phyloP scores from a whole-genome alignment of 805 yeast species.

The Metschnikowia sp. region DNA sequence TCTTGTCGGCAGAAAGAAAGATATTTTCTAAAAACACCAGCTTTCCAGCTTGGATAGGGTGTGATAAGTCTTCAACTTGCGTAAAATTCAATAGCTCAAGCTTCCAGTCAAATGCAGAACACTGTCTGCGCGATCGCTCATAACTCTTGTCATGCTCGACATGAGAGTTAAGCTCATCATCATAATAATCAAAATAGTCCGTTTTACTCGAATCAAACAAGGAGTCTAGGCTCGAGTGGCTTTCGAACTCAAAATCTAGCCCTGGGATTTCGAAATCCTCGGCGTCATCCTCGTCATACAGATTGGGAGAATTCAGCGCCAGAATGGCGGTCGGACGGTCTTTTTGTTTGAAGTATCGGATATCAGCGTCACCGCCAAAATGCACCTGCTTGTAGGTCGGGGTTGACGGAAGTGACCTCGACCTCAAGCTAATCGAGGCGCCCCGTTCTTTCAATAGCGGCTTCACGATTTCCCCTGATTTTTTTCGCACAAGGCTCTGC shows the following conservation, averaged over 20 bases:
- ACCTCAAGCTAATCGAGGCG: constrained; percentile 20
- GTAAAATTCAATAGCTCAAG: constrained; percentile 42
- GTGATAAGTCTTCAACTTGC: background rate
- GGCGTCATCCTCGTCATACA: constrained; percentile 19
- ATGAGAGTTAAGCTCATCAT: constrained; percentile 18
- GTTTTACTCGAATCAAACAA: constrained; percentile 2
- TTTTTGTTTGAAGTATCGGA: constrained; percentile 65
- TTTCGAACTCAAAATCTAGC: constrained; percentile 1
- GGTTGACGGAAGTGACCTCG: constrained; percentile 41
- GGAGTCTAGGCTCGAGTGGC: background rate
- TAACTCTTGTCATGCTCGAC: constrained; percentile 3
- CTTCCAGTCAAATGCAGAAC: constrained; percentile 37
- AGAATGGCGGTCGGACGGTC: constrained; percentile 79
- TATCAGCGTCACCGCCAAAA: constrained; percentile 65
- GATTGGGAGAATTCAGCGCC: constrained; percentile 59
- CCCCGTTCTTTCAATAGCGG: constrained; percentile 60
- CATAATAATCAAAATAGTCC: constrained; percentile 17
- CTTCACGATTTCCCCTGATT: constrained; percentile 60
- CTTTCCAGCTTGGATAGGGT: background rate
- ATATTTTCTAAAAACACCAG: constrained; percentile 55
- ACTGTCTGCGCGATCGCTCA: constrained; percentile 19
- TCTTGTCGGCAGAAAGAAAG: constrained; percentile 55
- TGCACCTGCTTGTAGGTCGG: constrained; percentile 74
- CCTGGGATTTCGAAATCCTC: constrained; percentile 12
- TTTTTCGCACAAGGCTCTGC: constrained; percentile 59